Evolutionary conservation across 164 flowering plant genomes (phyloP).

Genomic region (Aristolochia californica): DNA sequence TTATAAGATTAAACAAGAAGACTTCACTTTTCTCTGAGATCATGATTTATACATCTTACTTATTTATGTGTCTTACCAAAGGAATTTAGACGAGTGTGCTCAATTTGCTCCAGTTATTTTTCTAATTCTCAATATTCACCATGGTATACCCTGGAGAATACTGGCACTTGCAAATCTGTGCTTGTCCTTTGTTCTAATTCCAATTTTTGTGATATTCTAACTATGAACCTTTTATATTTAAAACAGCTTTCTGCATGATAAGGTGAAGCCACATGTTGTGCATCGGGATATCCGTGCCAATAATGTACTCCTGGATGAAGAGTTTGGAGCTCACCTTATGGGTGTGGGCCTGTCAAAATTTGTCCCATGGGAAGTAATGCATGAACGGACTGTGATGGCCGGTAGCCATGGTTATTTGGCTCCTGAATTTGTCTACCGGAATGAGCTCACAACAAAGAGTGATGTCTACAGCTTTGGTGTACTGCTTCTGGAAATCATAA

Average conservation of each 20-base stretch:
- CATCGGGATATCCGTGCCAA: constrained; percentile 88
- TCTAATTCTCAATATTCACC: no score
- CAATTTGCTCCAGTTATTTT: no score
- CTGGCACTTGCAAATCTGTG: no score
- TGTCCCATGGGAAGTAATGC: constrained; percentile 94
- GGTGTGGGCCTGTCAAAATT: constrained; percentile 93
- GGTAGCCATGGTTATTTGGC: constrained; percentile 88
- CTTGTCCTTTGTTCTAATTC: no score
- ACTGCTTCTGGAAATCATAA: constrained; percentile 71
- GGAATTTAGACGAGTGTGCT: no score
- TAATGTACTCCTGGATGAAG: constrained; percentile 87
- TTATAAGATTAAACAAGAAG: no score
- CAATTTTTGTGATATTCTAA: no score
- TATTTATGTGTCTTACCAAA: no score
- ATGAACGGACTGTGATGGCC: constrained; percentile 85
- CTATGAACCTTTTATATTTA: neutral
- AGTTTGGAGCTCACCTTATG: constrained; percentile 84
- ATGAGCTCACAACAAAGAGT: constrained; percentile 94
- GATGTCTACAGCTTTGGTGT: constrained; percentile 96
- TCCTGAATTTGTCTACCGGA: constrained; percentile 87
- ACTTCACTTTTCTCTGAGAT: no score
- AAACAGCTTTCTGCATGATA: constrained; percentile 85
- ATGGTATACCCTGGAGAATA: no score
- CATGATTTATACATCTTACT: no score
- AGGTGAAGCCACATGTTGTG: constrained; percentile 93